A percentile compares a stretch with the other conserved stretches of the same genome.
Evolutionary conservation across 2,329 filamentous ascomycete species (phyloP).

Genomic region (Penicillium sp.): DNA sequence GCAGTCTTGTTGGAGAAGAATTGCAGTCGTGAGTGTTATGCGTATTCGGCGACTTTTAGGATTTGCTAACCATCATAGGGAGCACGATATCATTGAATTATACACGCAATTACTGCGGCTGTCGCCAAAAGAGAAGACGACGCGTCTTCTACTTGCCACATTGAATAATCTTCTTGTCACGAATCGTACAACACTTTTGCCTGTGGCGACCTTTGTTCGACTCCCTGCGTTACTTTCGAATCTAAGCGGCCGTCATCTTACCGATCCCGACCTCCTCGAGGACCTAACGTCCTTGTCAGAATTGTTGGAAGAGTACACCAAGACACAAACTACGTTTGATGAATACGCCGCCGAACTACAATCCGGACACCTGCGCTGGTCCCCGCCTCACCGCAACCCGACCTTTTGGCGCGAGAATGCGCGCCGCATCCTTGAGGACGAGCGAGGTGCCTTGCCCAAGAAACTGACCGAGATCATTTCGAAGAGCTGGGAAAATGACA

Average conservation of each 20-base stretch:
- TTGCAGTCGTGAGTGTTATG: conserved; percentile 69
- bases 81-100: conserved; percentile 86
- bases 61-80: conserved; percentile 50
- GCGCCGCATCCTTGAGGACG: conserved; percentile 76
- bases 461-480: conserved; percentile 82
- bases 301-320: conserved; percentile 81
- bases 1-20: conserved; percentile 65
- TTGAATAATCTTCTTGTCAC: conserved; percentile 79
- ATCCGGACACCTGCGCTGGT: conserved; percentile 86
- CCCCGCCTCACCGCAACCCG: conserved; percentile 79
- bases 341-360: conserved; percentile 76
- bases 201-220: conserved; percentile 79
- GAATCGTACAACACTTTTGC: conserved; percentile 66
- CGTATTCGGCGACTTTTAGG: not conserved
- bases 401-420: conserved; percentile 93
- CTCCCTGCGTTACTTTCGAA: conserved; percentile 63
- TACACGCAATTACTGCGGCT: conserved; percentile 89
- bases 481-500: conserved; percentile 79
- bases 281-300: conserved; percentile 49
- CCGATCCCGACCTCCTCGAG: conserved; percentile 47
- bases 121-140: conserved; percentile 97
- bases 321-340: conserved; percentile 64
- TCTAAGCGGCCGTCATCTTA: conserved; percentile 50
- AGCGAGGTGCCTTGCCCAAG: conserved; percentile 72
- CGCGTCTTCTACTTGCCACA: conserved; percentile 82